Evolutionary conservation across 257 asterid genomes (phyloP), one percentile per base, ranked within the genome.

Genomic region (Lycium ferocissimum): DNA sequence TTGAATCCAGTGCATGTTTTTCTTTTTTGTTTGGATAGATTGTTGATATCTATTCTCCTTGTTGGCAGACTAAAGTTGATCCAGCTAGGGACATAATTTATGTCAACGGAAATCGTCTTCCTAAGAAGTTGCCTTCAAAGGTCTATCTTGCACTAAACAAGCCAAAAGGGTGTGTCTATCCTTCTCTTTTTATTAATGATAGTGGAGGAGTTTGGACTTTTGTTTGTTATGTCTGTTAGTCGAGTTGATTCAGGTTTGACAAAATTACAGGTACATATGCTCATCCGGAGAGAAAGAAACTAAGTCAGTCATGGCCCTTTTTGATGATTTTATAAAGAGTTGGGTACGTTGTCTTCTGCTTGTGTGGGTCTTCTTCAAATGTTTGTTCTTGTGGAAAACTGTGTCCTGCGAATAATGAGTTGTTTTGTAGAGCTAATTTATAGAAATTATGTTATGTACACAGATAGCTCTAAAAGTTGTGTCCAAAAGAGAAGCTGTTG

Each of bases 81-180:
- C 99, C 99, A 20, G 94, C 90, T 47, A 90, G 86, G 88, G 99
- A 97, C 90, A 78, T 95, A 67, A 94, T 97, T 79, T 97, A 94
- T 87, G 99, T 97, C 49, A 94, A 94, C 83, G 99, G 98, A 45
- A 91, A 79, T 83, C 96, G 98, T 37, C 89, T 97, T 84, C 83
- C 98, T 18, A 95, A 92, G 93, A 95, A 92, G 88, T 93, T 97
- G 86, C 97, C 99, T 81, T 97, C 95, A 33, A 97, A 97, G 92
- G 93, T 97, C 81, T 95, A 95, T 91, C 89, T 97, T 89, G 99
- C 98, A 47, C 88, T 97, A 38, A 97, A 97, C 96, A 97, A 97
- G 92, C 99, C 99, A 18, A 97, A 97, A 90, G 99, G 99, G 99
- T 96, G 84, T 56, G 98, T 86, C 61, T 67, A 47, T 82, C 88